Evolutionary conservation across 1,284 basidiomycete genomes (phyloP).

Genomic region (Malassezia psittaci): DNA sequence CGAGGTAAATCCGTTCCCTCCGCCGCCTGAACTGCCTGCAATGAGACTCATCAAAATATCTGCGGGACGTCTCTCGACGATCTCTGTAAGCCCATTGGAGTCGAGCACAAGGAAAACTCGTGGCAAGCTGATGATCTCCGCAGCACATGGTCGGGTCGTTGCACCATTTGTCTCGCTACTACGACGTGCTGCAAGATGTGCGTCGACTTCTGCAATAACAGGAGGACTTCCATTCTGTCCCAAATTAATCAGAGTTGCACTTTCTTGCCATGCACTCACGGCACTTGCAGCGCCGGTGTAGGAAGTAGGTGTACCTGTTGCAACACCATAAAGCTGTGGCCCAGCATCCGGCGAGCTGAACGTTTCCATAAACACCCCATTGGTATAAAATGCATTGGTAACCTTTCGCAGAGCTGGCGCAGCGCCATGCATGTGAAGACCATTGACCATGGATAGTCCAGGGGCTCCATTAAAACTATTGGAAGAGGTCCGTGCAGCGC

Average conservation of each 20-base stretch:
- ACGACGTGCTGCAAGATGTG: background rate
- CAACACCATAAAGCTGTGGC: slow-evolving; percentile 6
- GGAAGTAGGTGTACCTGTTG: slow-evolving; percentile 2
- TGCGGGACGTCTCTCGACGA: slow-evolving; percentile 70
- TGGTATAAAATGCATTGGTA: slow-evolving; percentile 12
- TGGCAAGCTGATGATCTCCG: slow-evolving; percentile 63
- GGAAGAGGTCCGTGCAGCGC: background rate
- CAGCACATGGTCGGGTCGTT: slow-evolving; percentile 63
- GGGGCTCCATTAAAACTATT: background rate
- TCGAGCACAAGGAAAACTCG: slow-evolving; percentile 75
- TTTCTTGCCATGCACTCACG: slow-evolving; percentile 18
- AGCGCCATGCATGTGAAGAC: background rate
- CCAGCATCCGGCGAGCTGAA: background rate
- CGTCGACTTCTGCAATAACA: slow-evolving; percentile 25
- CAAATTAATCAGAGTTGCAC: slow-evolving; percentile 26
- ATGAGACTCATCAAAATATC: slow-evolving; percentile 60
- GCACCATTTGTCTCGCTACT: slow-evolving; percentile 25
- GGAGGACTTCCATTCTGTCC: slow-evolving; percentile 26
- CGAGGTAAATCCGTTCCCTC: slow-evolving; percentile 32
- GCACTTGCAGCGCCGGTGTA: background rate
- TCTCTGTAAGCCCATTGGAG: slow-evolving; percentile 68
- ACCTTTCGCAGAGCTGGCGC: slow-evolving; percentile 2
- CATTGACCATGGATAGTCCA: background rate
- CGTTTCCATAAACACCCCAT: slow-evolving; percentile 12
- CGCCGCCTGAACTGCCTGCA: slow-evolving; percentile 37